Evolutionary conservation across 2,329 filamentous ascomycete species (phyloP), one percentile per base, ranked within the genome.

Genomic region (Hortaea werneckii): DNA sequence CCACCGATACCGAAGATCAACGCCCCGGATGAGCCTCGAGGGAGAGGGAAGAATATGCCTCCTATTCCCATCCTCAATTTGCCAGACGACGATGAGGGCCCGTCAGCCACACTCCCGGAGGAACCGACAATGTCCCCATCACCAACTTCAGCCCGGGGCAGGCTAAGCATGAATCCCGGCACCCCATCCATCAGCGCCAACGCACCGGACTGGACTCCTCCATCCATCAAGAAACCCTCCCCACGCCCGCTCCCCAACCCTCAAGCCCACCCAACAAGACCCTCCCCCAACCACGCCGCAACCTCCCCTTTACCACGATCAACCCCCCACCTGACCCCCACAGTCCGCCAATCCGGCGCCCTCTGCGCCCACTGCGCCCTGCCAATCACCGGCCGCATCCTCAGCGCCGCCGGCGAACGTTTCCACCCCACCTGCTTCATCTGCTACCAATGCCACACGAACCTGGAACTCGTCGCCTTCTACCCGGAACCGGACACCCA

Each of bases 341-440:
- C 69, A 10, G 58, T 63, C 29, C 64, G 66, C 29, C 66, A 68
- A 41, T 75, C 75, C 6, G 83, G 83, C 5, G 85, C 87, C 6
- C 77, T 82, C 40, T 98, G 92, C 61, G 85, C 88, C 42, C 82
- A 89, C 58, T 98, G 92, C 61, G 76, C 80, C 7, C 74, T 84
- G 13, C 82, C 87, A 0, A 96, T 98, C 54, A 81, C 92, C 47
- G 92, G 92, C 2, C 85, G 90, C 47, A 90, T 95, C 53, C 84
- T 96, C 20, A 86, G 84, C 4, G 80, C 95, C 5, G 82, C 81
- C 1, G 87, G 87, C 27, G 74, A 77, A 35, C 84, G 89, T 13
- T 96, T 96, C 64, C 92, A 98, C 57, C 89, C 92, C 0, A 80
- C 88, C 53, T 98, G 92, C 67, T 96, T 98, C 70, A 76, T 79